Evolutionary conservation across 2,329 filamentous ascomycete species (phyloP), one percentile per base, ranked within the genome.

Genomic region (Penicillium janthinellum): DNA sequence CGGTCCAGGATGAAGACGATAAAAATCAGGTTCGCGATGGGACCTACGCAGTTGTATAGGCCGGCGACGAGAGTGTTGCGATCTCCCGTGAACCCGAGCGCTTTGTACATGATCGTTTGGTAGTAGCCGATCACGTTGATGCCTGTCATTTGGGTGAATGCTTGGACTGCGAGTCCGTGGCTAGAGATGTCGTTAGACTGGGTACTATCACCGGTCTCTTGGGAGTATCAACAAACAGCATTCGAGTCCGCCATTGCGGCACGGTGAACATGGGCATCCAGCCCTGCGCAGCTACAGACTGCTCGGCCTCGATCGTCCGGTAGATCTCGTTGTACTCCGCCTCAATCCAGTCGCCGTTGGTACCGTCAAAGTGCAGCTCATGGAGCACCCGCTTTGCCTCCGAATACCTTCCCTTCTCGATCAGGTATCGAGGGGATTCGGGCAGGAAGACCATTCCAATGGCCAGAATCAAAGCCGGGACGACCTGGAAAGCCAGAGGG

Each of bases 41-140:
- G 84, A 0, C 86, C 85, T 44, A 86, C 78, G 57, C 83, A 81
- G 67, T 86, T 87, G 75, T 87, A 88, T 61, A 88, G 83, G 11
- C 84, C 84, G 0, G 83, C 81, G 0, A 88, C 82, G 0, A 88
- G 79, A 2, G 86, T 77, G 25, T 78, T 81, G 22, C 77, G 79
- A 37, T 78, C 76, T 3, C 83, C 85, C 1, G 81, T 81, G 14
- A 90, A 84, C 10, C 84, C 84, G 2, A 89, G 73, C 4, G 70
- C 66, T 38, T 73, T 67, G 66, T 77, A 78, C 67, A 78, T 75
- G 60, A 73, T 73, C 6, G 73, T 78, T 60, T 75, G 75, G 61
- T 78, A 78, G 65, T 78, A 78, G 55, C 71, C 71, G 54, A 79
- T 77, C 59, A 77, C 75, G 62, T 79, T 77, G 60, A 77, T 74